Conservation (phyloP, 345 rosid genomes). For the Euphorbia lathyris region DNA sequence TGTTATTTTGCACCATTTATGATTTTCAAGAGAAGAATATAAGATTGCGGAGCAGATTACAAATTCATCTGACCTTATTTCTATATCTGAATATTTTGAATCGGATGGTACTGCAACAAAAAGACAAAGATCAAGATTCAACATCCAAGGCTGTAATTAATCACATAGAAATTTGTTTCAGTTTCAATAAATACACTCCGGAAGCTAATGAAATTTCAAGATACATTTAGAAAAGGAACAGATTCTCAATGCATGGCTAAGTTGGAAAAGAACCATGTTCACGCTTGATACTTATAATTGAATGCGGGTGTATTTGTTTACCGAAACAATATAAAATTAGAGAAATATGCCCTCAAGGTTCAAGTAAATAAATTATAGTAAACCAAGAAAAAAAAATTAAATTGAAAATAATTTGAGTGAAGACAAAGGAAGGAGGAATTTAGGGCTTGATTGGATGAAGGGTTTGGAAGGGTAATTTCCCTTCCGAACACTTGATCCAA, state of each 20-base stretch:
- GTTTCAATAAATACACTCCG: not conserved
- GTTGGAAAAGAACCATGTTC: not conserved
- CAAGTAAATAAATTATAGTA: not conserved
- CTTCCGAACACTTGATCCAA: too few species aligned
- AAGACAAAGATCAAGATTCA: not conserved
- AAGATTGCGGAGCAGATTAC: conserved; percentile 53
- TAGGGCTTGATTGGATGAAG: too few species aligned
- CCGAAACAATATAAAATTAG: not conserved
- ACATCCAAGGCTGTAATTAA: not conserved
- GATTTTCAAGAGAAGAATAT: conserved; percentile 44
- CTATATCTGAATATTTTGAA: conserved; percentile 56
- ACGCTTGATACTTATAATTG: not conserved
- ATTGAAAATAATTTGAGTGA: too few species aligned
- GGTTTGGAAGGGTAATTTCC: too few species aligned
- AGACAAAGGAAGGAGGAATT: not conserved
- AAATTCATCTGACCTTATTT: conserved; percentile 53
- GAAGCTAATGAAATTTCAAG: not conserved
- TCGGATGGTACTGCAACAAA: conserved; percentile 61
- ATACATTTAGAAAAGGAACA: not conserved
- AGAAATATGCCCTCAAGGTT: not conserved
- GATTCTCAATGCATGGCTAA: not conserved
- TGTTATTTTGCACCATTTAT: conserved; percentile 80
- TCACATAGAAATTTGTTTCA: not conserved
- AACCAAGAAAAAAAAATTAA: not conserved
- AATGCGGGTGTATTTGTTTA: not conserved